Evolutionary conservation across 441 rosid genomes (phyloP).

Genomic region (Melastoma candidum): DNA sequence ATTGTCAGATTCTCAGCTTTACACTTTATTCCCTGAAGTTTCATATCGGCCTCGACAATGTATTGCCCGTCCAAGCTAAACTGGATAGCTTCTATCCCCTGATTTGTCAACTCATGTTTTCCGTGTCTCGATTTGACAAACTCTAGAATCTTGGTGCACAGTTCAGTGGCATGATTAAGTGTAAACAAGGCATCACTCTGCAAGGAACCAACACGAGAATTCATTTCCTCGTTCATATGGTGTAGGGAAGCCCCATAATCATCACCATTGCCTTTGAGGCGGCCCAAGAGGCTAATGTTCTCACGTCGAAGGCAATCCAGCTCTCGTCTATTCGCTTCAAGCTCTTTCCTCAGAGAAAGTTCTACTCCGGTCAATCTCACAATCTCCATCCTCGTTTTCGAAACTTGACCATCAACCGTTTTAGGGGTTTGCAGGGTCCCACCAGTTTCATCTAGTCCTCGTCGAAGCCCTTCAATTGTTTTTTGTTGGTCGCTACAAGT

Average conservation of each 20-base stretch:
- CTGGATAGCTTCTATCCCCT: constrained; percentile 22
- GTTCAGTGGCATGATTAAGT: constrained; percentile 49
- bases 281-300: too few species aligned
- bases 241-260: constrained; percentile 43
- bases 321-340: too few species aligned
- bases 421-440: constrained; percentile 39
- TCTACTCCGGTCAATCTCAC: too few species aligned
- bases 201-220: constrained; percentile 48
- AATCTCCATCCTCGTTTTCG: constrained; percentile 21
- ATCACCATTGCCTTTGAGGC: constrained; percentile 44
- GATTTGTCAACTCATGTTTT: constrained; percentile 38
- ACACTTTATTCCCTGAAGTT: constrained; percentile 58
- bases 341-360: too few species aligned
- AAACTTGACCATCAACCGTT: constrained; percentile 35
- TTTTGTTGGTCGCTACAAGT: constrained; percentile 80
- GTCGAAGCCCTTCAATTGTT: constrained; percentile 68
- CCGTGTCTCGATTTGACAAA: constrained; percentile 47
- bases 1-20: constrained; percentile 60
- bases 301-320: too few species aligned
- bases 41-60: constrained; percentile 63
- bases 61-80: constrained; percentile 59
- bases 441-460: constrained; percentile 34
- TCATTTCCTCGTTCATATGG: constrained; percentile 68
- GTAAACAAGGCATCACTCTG: constrained; percentile 71
- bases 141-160: constrained; percentile 57